Evolutionary conservation across 257 asterid species (phyloP), one percentile per base, ranked within the genome.

Genomic region (Forsythia suspensa): DNA sequence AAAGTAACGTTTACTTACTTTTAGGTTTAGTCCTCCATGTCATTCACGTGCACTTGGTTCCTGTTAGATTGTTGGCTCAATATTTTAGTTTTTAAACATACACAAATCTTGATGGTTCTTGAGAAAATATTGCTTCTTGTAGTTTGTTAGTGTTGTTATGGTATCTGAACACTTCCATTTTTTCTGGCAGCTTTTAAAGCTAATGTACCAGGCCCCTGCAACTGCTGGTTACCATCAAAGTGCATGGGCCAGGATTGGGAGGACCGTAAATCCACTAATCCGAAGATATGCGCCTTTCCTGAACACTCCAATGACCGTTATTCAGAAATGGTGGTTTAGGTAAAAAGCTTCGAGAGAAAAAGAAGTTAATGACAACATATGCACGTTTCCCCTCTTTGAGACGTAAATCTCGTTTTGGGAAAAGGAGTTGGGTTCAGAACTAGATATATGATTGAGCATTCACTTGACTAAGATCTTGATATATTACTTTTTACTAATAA

Each of bases 201-300:
- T 94, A 57, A 96, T 96, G 97, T 96, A 94, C 84, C 89, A 91
- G 24, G 93, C 97, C 80, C 97, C 98, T n/a, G 91, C 92, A 39
- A 92, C 97, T 74, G 97, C 92, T 55, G 80, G 92, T 78, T 93
- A 91, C 84, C 98, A 95, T 83, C 98, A 88, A 86, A 93, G 94
- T 85, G 86, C 80, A 40, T 95, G 99, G 99, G 84, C 96, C 39
- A 95, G 79, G 86, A 95, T 95, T n/a, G 92, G 92, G 80, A 88
- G 84, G 80, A 78, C 76, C 3, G 88, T 80, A 34, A 90, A 87
- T 81, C 97, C 99, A 3, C 81, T 88, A 61, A 82, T 93, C 79
- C 92, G 85, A 6, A 89, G 82, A 1, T 87, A 91, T 73, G 94
- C 98, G 40, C 98, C 99, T 4, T 93, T 92, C 82, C 74, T 95